phyloP scores from a whole-genome alignment of 768 basidiomycete genomes.

The Boletus fagicola region DNA sequence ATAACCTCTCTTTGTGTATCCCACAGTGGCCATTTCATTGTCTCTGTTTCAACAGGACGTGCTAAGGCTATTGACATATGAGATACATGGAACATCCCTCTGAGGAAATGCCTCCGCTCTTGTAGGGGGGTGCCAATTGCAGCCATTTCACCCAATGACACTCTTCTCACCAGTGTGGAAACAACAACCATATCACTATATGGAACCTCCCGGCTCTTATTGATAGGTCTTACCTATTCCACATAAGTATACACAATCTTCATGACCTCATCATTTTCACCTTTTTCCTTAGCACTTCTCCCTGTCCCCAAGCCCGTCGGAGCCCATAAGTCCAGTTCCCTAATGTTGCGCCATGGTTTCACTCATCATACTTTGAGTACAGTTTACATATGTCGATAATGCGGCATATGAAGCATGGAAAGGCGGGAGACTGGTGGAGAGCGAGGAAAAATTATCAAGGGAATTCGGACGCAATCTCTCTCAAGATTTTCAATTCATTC shows the following conservation, averaged over 20 bases:
- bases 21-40: slow-evolving; percentile 3
- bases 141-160: slow-evolving; percentile 6
- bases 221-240: not conserved
- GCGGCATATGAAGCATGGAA: slow-evolving; percentile 7
- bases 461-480: slow-evolving; percentile 6
- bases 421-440: not conserved
- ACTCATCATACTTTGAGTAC: not conserved
- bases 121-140: not conserved
- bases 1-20: slow-evolving; percentile 10
- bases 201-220: not conserved
- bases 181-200: not conserved
- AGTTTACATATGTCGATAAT: slow-evolving; percentile 15
- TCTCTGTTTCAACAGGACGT: slow-evolving; percentile 10
- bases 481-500: not conserved
- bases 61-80: slow-evolving; percentile 10
- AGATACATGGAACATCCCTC: slow-evolving; percentile 3
- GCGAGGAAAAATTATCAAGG: slow-evolving; percentile 7
- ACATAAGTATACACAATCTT: not conserved
- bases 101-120: slow-evolving; percentile 1
- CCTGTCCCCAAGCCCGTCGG: not conserved
- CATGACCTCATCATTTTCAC: not conserved
- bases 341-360: too few species aligned
- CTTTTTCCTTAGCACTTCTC: slow-evolving; percentile 1
- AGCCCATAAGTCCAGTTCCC: slow-evolving; percentile 6
- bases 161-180: slow-evolving; percentile 1